Conservation (phyloP, 441 rosid species). For the Gossypium schwendimanii region DNA sequence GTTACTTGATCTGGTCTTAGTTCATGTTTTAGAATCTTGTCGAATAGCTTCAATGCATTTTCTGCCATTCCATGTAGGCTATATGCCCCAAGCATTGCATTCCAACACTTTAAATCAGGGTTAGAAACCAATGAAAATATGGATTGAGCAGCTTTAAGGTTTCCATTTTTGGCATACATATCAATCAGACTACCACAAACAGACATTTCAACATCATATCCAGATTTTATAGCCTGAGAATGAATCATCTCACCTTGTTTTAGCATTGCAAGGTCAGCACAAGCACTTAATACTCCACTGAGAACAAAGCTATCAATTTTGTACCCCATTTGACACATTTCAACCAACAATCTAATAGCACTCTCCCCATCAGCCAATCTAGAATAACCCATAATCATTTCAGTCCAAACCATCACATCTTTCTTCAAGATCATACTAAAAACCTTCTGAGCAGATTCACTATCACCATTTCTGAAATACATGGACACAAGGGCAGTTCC, state of each 20-base stretch:
- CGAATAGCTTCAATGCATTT: conserved; percentile 44
- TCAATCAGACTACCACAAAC: conserved; percentile 68
- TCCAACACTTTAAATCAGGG: conserved; percentile 89
- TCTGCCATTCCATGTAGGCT: conserved; percentile 70
- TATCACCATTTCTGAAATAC: conserved; percentile 61
- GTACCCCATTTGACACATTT: conserved; percentile 47
- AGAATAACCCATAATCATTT: conserved; percentile 73
- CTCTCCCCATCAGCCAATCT: conserved; percentile 54
- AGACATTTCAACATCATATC: conserved; percentile 43
- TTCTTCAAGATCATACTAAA: conserved; percentile 40
- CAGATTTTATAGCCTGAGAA: conserved; percentile 49
- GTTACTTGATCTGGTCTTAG: conserved; percentile 62
- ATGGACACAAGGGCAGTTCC: conserved; percentile 62
- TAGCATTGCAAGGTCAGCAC: conserved; percentile 64
- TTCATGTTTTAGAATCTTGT: conserved; percentile 34
- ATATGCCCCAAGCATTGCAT: conserved; percentile 72
- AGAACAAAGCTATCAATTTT: conserved; percentile 63
- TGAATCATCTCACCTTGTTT: conserved; percentile 79
- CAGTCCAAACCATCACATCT: conserved; percentile 85
- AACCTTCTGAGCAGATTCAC: conserved; percentile 43
- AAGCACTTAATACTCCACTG: conserved; percentile 68
- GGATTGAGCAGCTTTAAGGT: conserved; percentile 42
- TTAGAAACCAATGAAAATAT: conserved; percentile 35
- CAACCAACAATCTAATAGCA: conserved; percentile 44
- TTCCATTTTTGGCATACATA: conserved; percentile 79